Conservation (phyloP, 2,329 filamentous ascomycete genomes). For the Aspergillus awamori region DNA sequence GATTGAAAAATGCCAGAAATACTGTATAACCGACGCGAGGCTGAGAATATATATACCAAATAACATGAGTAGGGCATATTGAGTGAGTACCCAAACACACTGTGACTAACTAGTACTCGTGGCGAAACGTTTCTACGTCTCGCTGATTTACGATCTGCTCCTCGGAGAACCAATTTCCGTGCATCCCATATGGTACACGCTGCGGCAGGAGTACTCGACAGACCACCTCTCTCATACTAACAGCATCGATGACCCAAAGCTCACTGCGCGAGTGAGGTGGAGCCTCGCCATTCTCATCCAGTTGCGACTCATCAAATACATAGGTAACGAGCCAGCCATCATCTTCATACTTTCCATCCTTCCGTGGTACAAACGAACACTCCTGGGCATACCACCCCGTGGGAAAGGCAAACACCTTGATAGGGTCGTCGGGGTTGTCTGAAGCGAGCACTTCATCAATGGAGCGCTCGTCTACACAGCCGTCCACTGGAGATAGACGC, state of each 20-base stretch:
- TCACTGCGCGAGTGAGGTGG: constrained; percentile 56
- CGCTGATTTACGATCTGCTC: constrained; percentile 55
- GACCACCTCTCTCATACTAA: constrained; percentile 59
- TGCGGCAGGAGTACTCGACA: constrained; percentile 63
- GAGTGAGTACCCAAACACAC: neutral
- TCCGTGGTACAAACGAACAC: constrained; percentile 63
- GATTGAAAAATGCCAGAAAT: no score
- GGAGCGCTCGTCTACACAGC: constrained; percentile 63
- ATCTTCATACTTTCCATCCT: constrained; percentile 55
- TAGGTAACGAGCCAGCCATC: constrained; percentile 70
- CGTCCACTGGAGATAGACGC: constrained; percentile 55
- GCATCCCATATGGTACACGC: constrained; percentile 70
- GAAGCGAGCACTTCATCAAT: constrained; percentile 56
- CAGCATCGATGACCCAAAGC: constrained; percentile 70
- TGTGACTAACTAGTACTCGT: neutral
- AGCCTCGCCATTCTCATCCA: constrained; percentile 55
- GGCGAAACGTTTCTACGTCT: neutral
- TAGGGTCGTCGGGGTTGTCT: constrained; percentile 54
- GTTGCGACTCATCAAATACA: constrained; percentile 69
- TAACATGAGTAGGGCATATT: no score
- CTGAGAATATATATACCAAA: no score
- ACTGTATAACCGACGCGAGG: no score
- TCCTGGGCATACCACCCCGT: constrained; percentile 67
- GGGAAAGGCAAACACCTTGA: constrained; percentile 65
- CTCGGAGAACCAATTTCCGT: constrained; percentile 64